Percentiles rank a stretch among this genome's conserved stretches.
Conservation (phyloP, 148 eudicot genomes). For the Chenopodium berlandieri region DNA sequence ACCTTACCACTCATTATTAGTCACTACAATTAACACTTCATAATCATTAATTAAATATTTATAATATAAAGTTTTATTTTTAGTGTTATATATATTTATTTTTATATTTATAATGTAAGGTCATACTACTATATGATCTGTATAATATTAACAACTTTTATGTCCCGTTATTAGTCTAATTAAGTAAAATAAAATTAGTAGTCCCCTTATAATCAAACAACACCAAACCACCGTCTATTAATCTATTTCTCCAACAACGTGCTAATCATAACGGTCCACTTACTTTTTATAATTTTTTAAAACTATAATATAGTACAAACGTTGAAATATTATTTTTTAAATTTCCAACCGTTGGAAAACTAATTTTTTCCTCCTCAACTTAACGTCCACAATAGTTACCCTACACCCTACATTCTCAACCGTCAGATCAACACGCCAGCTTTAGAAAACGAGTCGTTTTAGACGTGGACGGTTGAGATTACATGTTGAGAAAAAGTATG, state of each 20-base stretch:
- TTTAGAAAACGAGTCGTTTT: not conserved
- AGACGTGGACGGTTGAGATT: slow-evolving; percentile 17
- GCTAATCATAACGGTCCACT: slow-evolving; percentile 38
- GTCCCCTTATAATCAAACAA: slow-evolving; percentile 10
- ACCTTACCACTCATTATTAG: not conserved
- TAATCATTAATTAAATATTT: not conserved
- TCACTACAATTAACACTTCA: not conserved
- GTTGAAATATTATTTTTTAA: not conserved
- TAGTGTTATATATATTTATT: not conserved
- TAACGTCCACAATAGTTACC: slow-evolving; percentile 14
- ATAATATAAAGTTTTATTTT: no score
- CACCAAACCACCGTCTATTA: slow-evolving; percentile 15
- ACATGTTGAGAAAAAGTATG: not conserved
- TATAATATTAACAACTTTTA: not conserved
- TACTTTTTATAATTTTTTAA: not conserved
- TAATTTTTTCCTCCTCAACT: not conserved
- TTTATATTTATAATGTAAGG: not conserved
- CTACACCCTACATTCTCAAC: not conserved
- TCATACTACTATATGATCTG: not conserved
- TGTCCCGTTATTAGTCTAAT: not conserved
- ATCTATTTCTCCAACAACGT: slow-evolving; percentile 24
- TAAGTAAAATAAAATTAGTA: not conserved
- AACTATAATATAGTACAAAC: not conserved
- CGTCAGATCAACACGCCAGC: not conserved
- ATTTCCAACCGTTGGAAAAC: slow-evolving; percentile 20